phyloP scores from a whole-genome alignment of 148 eudicot species.

The Gaultheria prostrata region DNA sequence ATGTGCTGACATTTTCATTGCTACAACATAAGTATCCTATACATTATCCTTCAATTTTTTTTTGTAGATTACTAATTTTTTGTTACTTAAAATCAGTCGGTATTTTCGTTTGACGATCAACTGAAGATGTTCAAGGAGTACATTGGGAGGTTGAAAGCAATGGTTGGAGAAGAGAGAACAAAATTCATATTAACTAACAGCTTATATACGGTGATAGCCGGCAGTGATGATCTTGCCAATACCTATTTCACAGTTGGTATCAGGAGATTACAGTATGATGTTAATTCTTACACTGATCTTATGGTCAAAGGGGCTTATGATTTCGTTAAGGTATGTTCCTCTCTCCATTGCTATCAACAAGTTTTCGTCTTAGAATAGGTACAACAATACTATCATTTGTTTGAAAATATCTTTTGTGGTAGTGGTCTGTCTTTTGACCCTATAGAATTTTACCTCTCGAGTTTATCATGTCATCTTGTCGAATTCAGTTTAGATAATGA shows the following conservation, averaged over 20 bases:
- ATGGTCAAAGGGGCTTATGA: neutral
- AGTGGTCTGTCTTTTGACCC: too few relatives aligned
- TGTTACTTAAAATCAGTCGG: constrained; percentile 9
- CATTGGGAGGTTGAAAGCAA: constrained; percentile 10
- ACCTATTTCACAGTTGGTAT: constrained; percentile 30
- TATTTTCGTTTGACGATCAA: constrained; percentile 23
- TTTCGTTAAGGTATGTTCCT: constrained; percentile 5
- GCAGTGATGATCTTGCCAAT: constrained; percentile 36
- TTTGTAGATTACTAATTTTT: too few relatives aligned
- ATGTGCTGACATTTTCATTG: too few relatives aligned
- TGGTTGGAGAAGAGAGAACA: constrained; percentile 33
- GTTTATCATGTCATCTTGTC: too few relatives aligned
- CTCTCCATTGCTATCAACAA: neutral
- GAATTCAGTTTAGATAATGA: too few relatives aligned
- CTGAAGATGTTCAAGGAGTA: constrained; percentile 34
- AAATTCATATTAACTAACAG: constrained; percentile 22
- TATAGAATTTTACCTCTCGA: too few relatives aligned
- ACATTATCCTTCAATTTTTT: neutral
- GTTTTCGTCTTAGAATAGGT: too few relatives aligned
- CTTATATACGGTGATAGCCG: constrained; percentile 18
- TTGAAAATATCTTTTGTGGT: too few relatives aligned
- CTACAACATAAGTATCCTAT: too few relatives aligned
- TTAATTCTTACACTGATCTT: constrained; percentile 27
- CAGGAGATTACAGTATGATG: constrained; percentile 18
- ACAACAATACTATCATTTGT: too few relatives aligned